Base-by-base conservation (phyloP, 805 yeast species). In the Maudiozyma saulgeensis region DNA sequence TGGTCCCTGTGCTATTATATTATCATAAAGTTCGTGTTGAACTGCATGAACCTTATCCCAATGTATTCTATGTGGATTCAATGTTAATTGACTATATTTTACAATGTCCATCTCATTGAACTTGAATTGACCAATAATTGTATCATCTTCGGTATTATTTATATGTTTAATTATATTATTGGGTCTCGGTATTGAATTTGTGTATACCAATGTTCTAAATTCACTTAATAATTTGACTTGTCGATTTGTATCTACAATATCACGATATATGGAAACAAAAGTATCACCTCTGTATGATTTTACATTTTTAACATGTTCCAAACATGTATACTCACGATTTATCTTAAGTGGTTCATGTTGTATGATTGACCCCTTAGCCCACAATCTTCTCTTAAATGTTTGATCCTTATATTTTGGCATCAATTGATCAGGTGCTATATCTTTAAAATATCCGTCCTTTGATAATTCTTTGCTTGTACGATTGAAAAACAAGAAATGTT, bases 41-140 rank as follows among this genome's bases (percentile, higher is more conserved):
- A 48, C 56, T 7, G 87, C 74, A 61, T 86, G 87, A 0, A 54
- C 54, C 6, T 64, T 62, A 59, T 87, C 86, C 63, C 80, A 82
- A 67, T 91, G 99, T 39, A 91, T 87, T 50, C 76, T 75, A 66
- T 91, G 99, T 3, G 95, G 74, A 62, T 91, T 91, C 68, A 81
- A 82, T 1, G 93, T 82, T 47, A 93, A 63, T 12, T 87, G 83
- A 43, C 91, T 81, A 67, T 81, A 86, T 53, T 87, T 69, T 54
- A 70, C 39, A 78, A 71, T 7, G 71, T 59, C 48, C 68, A 66
- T 6, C 76, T 60, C 41, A 78, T 75, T 21, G 49, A 67, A 41
- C 72, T 58, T 21, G 55, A 56, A 44, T 66, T 31, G 18, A 45
- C 53, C 49, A 31, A 50, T 16, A 28, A 28, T 34, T 6, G 35